Evolutionary conservation across 257 asterid genomes (phyloP).

Genomic region (Coffea canephora): DNA sequence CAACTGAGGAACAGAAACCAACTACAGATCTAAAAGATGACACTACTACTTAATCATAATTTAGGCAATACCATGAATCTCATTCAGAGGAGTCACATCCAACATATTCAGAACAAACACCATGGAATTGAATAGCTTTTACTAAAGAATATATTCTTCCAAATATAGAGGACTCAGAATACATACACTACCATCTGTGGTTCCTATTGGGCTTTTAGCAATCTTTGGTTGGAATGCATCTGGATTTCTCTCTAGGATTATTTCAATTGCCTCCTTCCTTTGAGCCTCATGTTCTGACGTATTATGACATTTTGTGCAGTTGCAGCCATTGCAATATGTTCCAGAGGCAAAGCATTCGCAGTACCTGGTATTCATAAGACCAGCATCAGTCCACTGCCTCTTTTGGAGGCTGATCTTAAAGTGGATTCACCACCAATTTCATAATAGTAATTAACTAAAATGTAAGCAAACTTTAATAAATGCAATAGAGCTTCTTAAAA

Average conservation of each 20-base stretch:
- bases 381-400: neutral
- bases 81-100: neutral
- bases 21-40: neutral
- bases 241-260: constrained; percentile 55
- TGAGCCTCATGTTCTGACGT: constrained; percentile 40
- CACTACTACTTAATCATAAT: neutral
- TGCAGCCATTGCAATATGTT: constrained; percentile 63
- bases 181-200: constrained; percentile 50
- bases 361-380: constrained; percentile 45
- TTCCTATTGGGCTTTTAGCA: constrained; percentile 51
- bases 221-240: constrained; percentile 71
- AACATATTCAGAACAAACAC: neutral
- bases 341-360: constrained; percentile 79
- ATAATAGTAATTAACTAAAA: neutral
- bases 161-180: constrained; percentile 10
- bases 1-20: neutral
- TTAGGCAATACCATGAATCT: neutral
- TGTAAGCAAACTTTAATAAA: neutral
- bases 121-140: neutral
- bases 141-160: neutral
- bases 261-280: constrained; percentile 46
- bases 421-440: neutral
- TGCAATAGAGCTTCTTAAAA: neutral
- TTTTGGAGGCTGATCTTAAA: constrained; percentile 6
- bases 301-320: constrained; percentile 58